Evolutionary conservation across 2,329 filamentous ascomycete genomes (phyloP).

Genomic region (Trichophyton benhamiae): DNA sequence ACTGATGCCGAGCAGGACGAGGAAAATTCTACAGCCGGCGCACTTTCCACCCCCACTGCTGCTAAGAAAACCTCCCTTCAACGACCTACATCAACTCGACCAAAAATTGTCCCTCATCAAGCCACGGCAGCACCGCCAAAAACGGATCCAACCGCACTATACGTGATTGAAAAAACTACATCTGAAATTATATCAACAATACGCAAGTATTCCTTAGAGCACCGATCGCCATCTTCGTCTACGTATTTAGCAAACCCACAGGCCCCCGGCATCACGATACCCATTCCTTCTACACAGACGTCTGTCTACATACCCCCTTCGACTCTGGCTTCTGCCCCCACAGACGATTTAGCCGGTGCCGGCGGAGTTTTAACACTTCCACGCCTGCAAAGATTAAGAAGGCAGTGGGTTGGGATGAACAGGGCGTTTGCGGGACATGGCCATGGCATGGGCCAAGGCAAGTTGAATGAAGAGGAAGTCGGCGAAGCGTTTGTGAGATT

Average conservation of each 20-base stretch:
- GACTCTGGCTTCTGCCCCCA: constrained; percentile 25
- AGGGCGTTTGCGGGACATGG: constrained; percentile 27
- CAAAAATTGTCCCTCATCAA: constrained; percentile 24
- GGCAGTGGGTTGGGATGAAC: constrained; percentile 38
- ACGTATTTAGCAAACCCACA: constrained; percentile 6
- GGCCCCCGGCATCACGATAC: constrained; percentile 23
- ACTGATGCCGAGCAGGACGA: constrained; percentile 8
- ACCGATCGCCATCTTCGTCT: constrained; percentile 26
- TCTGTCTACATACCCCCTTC: constrained; percentile 29
- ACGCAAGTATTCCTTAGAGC: constrained; percentile 28
- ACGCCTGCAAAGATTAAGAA: constrained; percentile 31
- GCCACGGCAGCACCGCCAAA: constrained; percentile 32
- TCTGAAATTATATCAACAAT: constrained; percentile 32
- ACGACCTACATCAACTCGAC: constrained; percentile 14
- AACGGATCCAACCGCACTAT: constrained; percentile 31
- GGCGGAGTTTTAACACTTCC: constrained; percentile 32
- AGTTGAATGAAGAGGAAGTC: constrained; percentile 25
- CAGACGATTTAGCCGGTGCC: constrained; percentile 32
- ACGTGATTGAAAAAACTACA: constrained; percentile 33
- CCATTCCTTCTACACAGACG: constrained; percentile 21
- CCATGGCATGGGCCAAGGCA: constrained; percentile 25
- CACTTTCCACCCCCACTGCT: constrained; percentile 1
- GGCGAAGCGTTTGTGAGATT: constrained; percentile 36
- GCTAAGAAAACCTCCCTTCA: background rate
- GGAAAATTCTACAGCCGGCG: constrained; percentile 9